A percentile compares a stretch with the other conserved stretches of the same genome.
phyloP scores from a whole-genome alignment of 2,329 filamentous ascomycete genomes.

The Fusarium sp. region DNA sequence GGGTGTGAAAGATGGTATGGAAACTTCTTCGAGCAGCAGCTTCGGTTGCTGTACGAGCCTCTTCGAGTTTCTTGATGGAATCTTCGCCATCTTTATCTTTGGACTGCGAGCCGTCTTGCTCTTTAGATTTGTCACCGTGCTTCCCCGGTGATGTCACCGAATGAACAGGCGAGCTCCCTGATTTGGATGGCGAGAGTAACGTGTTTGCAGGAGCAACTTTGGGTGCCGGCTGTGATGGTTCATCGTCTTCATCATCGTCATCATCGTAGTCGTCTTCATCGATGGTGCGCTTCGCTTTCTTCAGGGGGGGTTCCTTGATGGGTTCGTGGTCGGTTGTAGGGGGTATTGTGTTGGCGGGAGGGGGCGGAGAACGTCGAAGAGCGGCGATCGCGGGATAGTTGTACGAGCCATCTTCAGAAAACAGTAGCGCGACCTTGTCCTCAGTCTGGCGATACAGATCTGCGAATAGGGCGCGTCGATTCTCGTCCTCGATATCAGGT shows the following conservation, averaged over 20 bases:
- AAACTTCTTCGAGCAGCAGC: slow-evolving; percentile 91
- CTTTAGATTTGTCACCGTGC: slow-evolving; percentile 65
- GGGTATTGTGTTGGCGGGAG: slow-evolving; percentile 60
- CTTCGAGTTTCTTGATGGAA: slow-evolving; percentile 91
- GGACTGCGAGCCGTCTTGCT: slow-evolving; percentile 61
- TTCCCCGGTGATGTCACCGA: slow-evolving; percentile 72
- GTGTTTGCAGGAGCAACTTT: slow-evolving; percentile 66
- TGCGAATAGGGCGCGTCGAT: slow-evolving; percentile 78
- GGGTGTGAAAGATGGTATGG: slow-evolving; percentile 92
- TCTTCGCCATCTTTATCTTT: slow-evolving; percentile 82
- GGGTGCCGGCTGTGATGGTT: slow-evolving; percentile 67
- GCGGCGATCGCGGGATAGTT: slow-evolving; percentile 66
- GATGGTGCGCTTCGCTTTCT: slow-evolving; percentile 82
- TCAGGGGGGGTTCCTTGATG: slow-evolving; percentile 72
- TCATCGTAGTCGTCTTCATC: slow-evolving; percentile 89
- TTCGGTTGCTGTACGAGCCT: slow-evolving; percentile 90
- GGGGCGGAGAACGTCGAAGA: slow-evolving; percentile 58
- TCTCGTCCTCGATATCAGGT: slow-evolving; percentile 73
- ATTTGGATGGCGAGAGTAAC: slow-evolving; percentile 77
- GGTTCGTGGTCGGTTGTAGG: slow-evolving; percentile 70
- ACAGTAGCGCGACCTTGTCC: slow-evolving; percentile 80
- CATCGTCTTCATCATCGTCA: slow-evolving; percentile 78
- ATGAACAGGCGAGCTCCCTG: slow-evolving; percentile 74
- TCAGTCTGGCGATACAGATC: slow-evolving; percentile 83
- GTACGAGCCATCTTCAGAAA: slow-evolving; percentile 69